Percentiles rank a stretch among this genome's conserved stretches.
These are phyloP conservation scores for Solanum corneliomulleri DNA, from an alignment of 257 asterid genomes.

Conservation along the genomic window DNA sequence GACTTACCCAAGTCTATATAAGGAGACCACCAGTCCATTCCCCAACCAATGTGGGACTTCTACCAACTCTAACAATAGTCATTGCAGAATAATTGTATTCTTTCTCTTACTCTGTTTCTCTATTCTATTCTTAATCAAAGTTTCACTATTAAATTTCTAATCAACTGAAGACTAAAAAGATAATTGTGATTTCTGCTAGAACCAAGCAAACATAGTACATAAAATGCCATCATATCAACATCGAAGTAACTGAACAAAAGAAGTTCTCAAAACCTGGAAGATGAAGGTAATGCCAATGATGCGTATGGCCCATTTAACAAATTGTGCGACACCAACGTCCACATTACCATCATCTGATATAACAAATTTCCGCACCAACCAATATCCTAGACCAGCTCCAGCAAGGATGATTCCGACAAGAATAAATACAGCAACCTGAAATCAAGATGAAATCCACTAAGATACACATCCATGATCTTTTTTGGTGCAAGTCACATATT, in stretches of 20 bases:
- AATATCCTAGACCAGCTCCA: slow-evolving; percentile 88
- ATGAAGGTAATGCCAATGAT: slow-evolving; percentile 55
- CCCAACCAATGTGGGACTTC: no score
- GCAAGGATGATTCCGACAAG: slow-evolving; percentile 64
- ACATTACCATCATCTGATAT: slow-evolving; percentile 79
- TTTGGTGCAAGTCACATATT: not conserved
- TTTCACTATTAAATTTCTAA: not conserved
- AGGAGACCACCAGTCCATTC: no score
- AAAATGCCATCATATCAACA: not conserved
- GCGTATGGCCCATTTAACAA: slow-evolving; percentile 89
- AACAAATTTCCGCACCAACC: slow-evolving; percentile 86
- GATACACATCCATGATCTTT: not conserved
- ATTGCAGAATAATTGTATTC: not conserved
- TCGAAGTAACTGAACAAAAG: not conserved
- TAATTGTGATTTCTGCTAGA: not conserved
- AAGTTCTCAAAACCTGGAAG: slow-evolving; percentile 46
- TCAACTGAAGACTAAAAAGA: not conserved
- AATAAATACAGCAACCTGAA: slow-evolving; percentile 63
- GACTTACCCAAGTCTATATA: no score
- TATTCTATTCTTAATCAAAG: not conserved
- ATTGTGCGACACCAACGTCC: slow-evolving; percentile 71
- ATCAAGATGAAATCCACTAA: not conserved
- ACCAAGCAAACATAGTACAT: not conserved
- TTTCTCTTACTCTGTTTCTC: not conserved
- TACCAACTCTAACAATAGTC: not conserved